Conservation (phyloP, 805 yeast species). For the Candida berthetii region DNA sequence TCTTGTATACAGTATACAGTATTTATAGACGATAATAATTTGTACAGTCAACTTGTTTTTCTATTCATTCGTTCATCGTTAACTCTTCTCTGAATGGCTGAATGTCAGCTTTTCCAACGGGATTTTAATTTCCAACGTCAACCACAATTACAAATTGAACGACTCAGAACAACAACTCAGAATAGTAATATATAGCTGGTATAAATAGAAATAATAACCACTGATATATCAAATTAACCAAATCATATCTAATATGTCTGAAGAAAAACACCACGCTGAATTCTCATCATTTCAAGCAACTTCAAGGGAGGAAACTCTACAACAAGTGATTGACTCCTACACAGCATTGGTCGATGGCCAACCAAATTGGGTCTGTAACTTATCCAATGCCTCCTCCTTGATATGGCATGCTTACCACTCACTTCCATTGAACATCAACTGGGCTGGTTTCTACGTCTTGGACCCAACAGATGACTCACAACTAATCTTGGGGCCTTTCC, state of each 20-base stretch:
- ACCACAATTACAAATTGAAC: too few relatives aligned
- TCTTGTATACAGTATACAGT: too few relatives aligned
- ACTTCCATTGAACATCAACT: conserved; percentile 55
- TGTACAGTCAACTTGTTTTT: too few relatives aligned
- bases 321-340: conserved; percentile 53
- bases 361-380: conserved; percentile 82
- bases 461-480: conserved; percentile 26
- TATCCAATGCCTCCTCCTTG: conserved; percentile 81
- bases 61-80: too few relatives aligned
- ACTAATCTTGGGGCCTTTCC: conserved; percentile 85
- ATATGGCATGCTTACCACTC: conserved; percentile 85
- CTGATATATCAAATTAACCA: too few relatives aligned
- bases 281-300: conserved; percentile 43
- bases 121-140: too few relatives aligned
- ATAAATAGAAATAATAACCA: too few relatives aligned
- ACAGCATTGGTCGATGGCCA: conserved; percentile 58
- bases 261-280: conserved; percentile 63
- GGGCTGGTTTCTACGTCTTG: conserved; percentile 88
- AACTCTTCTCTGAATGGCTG: too few relatives aligned
- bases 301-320: conserved; percentile 48
- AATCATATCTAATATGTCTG: background rate
- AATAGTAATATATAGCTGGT: too few relatives aligned
- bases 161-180: too few relatives aligned
- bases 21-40: too few relatives aligned
- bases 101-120: too few relatives aligned